phyloP scores from a whole-genome alignment of 1,139 yeast genomes.

The Pichia sp. region DNA sequence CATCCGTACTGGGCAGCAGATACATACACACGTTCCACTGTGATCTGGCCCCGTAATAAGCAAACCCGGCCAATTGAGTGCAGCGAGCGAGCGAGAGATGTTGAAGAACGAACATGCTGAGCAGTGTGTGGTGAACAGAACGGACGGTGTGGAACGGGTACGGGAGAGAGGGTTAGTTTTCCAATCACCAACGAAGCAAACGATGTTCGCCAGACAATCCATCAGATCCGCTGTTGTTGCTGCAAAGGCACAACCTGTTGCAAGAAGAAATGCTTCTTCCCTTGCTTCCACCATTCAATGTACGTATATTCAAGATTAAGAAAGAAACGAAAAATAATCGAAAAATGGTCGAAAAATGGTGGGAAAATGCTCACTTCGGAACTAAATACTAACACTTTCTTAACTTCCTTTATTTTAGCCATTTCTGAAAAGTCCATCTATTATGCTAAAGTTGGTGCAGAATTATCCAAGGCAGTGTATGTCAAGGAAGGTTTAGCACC shows the following conservation, averaged over 20 bases:
- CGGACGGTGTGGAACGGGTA: background rate
- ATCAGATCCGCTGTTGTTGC: slow-evolving; percentile 24
- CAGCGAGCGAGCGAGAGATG: background rate
- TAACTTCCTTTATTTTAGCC: slow-evolving; percentile 15
- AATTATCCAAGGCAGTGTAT: slow-evolving; percentile 85
- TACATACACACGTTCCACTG: too few species aligned
- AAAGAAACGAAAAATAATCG: too few species aligned
- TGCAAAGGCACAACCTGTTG: slow-evolving; percentile 24
- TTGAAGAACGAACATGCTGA: background rate
- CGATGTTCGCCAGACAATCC: slow-evolving; percentile 32
- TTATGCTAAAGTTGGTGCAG: slow-evolving; percentile 88
- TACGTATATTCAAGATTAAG: slow-evolving; percentile 21
- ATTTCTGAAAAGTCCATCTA: slow-evolving; percentile 51
- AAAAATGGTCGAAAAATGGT: too few species aligned
- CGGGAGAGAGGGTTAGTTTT: too few species aligned
- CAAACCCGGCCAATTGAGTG: too few species aligned
- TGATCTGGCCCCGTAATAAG: too few species aligned
- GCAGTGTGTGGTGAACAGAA: too few species aligned
- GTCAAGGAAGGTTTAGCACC: slow-evolving; percentile 91
- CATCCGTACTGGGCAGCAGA: too few species aligned
- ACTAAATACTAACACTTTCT: slow-evolving; percentile 3
- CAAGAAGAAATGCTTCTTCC: slow-evolving; percentile 21
- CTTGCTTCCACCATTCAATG: slow-evolving; percentile 25
- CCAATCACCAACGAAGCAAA: too few species aligned
- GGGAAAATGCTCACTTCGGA: too few species aligned